These are phyloP conservation scores for Chrysoporthe puriensis DNA, from an alignment of 2,329 filamentous ascomycete genomes.

Conservation along the genomic window DNA sequence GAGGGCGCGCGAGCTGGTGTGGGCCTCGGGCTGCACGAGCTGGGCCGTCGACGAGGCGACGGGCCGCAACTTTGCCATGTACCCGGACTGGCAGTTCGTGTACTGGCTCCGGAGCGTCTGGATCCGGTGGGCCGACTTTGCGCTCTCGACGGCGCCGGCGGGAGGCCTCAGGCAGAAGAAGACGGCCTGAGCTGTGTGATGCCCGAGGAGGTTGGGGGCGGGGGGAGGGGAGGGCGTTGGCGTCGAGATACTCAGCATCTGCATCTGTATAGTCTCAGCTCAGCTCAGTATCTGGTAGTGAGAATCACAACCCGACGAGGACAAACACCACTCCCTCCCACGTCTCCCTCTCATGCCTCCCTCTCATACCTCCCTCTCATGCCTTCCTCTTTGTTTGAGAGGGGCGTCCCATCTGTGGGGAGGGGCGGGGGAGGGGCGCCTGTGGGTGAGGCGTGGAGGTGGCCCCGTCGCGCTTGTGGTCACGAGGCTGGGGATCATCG, in stretches of 20 bases:
- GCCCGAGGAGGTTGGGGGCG: too few relatives aligned
- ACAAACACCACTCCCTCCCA: too few relatives aligned
- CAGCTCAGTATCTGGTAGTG: neutral
- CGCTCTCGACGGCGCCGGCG: neutral
- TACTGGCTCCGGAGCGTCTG: constrained; percentile 1
- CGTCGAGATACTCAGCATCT: neutral
- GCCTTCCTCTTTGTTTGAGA: too few relatives aligned
- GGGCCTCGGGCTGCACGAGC: constrained; percentile 6
- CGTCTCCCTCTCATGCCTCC: too few relatives aligned
- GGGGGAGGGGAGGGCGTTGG: too few relatives aligned
- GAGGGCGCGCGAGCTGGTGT: neutral
- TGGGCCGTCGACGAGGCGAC: constrained; percentile 1
- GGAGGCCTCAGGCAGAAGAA: neutral
- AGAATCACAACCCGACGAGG: too few relatives aligned
- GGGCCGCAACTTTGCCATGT: constrained; percentile 5
- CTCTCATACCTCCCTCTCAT: too few relatives aligned
- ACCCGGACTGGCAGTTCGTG: constrained; percentile 6
- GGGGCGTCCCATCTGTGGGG: too few relatives aligned
- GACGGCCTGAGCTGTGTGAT: neutral
- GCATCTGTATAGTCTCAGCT: neutral
- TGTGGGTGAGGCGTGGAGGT: too few relatives aligned
- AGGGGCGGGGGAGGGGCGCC: too few relatives aligned
- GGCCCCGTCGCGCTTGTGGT: too few relatives aligned
- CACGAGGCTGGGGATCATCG: too few relatives aligned
- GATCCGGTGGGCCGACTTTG: constrained; percentile 1